These are phyloP conservation scores for Diaporthe ilicicola DNA, from an alignment of 2,329 filamentous ascomycete species.

Conservation along the genomic window DNA sequence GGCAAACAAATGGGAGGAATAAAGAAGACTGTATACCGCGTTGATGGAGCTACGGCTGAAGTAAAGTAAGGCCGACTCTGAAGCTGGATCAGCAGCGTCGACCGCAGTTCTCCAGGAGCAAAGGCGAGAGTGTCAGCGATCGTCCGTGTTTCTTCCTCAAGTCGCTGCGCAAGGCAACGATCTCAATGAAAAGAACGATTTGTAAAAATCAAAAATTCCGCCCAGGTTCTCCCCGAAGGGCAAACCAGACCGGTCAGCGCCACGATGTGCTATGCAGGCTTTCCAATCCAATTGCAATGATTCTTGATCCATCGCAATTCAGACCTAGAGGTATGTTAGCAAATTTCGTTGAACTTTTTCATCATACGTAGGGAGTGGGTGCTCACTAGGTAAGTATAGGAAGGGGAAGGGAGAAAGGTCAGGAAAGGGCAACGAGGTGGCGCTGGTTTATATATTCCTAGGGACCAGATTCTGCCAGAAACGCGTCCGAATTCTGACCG, in stretches of 20 bases:
- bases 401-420: background rate
- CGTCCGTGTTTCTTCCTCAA: constrained; percentile 16
- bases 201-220: constrained; percentile 21
- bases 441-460: background rate
- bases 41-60: no score
- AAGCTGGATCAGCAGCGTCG: no score
- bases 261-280: constrained; percentile 29
- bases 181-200: constrained; percentile 21
- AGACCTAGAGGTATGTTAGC: no score
- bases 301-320: constrained; percentile 9
- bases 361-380: no score
- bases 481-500: constrained; percentile 10
- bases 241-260: constrained; percentile 24
- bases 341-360: no score
- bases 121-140: background rate
- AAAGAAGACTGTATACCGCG: no score
- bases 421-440: background rate
- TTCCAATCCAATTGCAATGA: constrained; percentile 1
- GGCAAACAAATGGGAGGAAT: no score
- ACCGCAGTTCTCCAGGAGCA: background rate
- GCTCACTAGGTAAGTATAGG: constrained; percentile 19
- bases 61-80: no score
- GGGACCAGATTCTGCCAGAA: background rate
- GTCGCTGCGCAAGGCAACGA: constrained; percentile 20
- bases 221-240: constrained; percentile 9